A percentile compares a stretch with the other conserved stretches of the same genome.
These are phyloP conservation scores for Phellopilus nigrolimitatus DNA, from an alignment of 1,284 basidiomycete species.

Conservation along the genomic window DNA sequence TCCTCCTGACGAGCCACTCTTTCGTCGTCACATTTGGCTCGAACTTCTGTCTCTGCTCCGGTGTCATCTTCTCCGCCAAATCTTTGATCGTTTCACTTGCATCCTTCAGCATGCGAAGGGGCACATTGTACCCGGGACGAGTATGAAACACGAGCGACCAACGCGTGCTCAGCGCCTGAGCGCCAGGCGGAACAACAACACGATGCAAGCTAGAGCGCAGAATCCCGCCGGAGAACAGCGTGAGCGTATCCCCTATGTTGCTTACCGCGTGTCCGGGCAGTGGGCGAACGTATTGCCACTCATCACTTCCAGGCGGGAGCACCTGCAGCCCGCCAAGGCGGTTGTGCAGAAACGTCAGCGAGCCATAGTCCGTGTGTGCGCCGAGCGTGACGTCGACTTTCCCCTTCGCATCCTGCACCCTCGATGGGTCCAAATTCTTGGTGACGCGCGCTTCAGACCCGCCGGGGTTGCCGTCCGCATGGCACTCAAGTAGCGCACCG, in stretches of 20 bases:
- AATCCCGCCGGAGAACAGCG: constrained; percentile 53
- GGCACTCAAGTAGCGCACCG: constrained; percentile 44
- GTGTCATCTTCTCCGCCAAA: background rate
- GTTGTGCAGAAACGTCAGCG: constrained; percentile 60
- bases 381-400: constrained; percentile 37
- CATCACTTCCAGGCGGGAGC: constrained; percentile 50
- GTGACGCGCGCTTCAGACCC: constrained; percentile 59
- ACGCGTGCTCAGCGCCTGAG: constrained; percentile 41
- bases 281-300: constrained; percentile 68
- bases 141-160: constrained; percentile 62
- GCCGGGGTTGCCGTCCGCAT: constrained; percentile 42
- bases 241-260: constrained; percentile 56
- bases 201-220: constrained; percentile 55
- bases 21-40: constrained; percentile 33
- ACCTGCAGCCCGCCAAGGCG: constrained; percentile 69
- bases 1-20: constrained; percentile 44
- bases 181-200: constrained; percentile 40
- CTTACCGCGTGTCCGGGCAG: constrained; percentile 54
- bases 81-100: constrained; percentile 33
- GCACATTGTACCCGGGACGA: constrained; percentile 48
- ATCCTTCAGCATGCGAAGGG: constrained; percentile 43
- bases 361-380: constrained; percentile 46
- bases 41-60: constrained; percentile 2
- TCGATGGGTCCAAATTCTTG: constrained; percentile 29
- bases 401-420: constrained; percentile 15